These are phyloP conservation scores for Astrocystis sublimbata DNA, from an alignment of 495 filamentous ascomycete genomes.

Conservation along the genomic window DNA sequence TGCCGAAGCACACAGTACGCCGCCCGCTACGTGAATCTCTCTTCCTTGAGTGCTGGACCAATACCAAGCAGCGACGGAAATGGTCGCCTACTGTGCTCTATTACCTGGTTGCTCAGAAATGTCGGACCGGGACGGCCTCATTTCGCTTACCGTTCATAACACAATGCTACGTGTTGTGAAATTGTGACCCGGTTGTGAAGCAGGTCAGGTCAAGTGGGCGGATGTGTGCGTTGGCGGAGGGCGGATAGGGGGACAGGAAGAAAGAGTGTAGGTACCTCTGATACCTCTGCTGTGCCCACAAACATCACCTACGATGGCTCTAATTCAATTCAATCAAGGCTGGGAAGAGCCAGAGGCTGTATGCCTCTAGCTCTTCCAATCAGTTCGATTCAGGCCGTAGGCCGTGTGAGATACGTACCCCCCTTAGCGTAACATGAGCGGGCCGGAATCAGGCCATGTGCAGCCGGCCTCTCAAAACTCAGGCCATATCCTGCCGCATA, in stretches of 20 bases:
- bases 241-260: no score
- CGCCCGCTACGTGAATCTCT: no score
- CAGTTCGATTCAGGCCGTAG: no score
- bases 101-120: background rate
- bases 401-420: background rate
- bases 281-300: no score
- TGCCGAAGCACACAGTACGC: no score
- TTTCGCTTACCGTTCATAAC: background rate
- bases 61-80: background rate
- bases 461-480: background rate
- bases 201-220: background rate
- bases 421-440: background rate
- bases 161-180: background rate
- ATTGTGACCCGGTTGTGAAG: background rate
- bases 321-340: no score
- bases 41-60: no score
- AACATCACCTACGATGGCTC: no score
- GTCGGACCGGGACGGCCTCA: background rate
- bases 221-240: background rate
- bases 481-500: background rate
- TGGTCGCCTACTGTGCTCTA: background rate
- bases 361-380: no score
- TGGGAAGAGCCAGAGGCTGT: no score
- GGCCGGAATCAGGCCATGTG: background rate
- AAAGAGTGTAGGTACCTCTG: no score